Conservation (phyloP, 176 grass and related monocot genomes). For the Oropetium thomaeum region DNA sequence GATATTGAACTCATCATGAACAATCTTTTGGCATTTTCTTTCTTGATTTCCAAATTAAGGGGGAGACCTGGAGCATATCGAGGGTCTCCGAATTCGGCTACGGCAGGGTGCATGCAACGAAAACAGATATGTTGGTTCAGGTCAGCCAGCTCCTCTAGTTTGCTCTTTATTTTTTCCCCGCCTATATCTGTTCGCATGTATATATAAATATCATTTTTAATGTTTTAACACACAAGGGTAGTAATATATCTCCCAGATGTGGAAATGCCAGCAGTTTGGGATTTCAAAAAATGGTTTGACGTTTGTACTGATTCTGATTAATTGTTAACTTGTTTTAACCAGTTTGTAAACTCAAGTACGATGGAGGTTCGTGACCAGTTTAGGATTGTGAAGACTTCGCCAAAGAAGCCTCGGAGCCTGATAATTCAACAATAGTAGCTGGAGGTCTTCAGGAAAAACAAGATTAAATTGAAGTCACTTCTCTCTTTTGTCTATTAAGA, state of each 20-base stretch:
- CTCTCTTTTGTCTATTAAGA: not conserved
- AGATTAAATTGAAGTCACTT: not conserved
- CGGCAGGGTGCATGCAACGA: slow-evolving; percentile 53
- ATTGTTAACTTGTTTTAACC: slow-evolving; percentile 17
- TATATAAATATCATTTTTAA: not conserved
- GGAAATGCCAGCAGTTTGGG: not conserved
- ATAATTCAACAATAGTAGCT: slow-evolving; percentile 29
- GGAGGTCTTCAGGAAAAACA: not conserved
- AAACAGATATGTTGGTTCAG: slow-evolving; percentile 54
- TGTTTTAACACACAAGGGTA: not conserved
- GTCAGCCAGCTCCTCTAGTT: slow-evolving; percentile 21
- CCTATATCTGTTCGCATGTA: not conserved
- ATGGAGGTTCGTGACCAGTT: slow-evolving; percentile 65
- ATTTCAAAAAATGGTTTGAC: not conserved
- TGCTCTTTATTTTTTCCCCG: not conserved
- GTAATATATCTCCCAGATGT: not conserved
- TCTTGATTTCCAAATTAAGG: slow-evolving; percentile 34
- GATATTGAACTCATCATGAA: not conserved
- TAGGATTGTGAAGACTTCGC: slow-evolving; percentile 40
- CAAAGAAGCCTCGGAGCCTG: not conserved
- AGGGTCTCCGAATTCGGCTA: slow-evolving; percentile 76
- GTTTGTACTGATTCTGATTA: slow-evolving; percentile 1
- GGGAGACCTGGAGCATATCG: slow-evolving; percentile 57
- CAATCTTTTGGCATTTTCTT: not conserved
- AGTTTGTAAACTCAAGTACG: slow-evolving; percentile 79